Conservation (phyloP, 768 basidiomycete species). For the Albatrellus ellisii region DNA sequence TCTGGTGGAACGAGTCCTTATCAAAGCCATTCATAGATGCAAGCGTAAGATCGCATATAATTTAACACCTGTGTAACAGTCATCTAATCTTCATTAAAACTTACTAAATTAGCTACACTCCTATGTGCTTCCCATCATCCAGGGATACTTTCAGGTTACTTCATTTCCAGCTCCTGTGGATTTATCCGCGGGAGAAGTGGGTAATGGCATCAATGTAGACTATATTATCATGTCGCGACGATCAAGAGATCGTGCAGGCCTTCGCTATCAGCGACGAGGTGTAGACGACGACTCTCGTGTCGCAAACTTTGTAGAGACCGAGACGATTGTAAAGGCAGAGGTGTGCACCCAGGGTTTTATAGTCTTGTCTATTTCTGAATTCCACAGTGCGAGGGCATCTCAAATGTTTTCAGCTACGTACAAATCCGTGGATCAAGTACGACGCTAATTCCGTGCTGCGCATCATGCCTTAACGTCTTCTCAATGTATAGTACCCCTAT, state of each 20-base stretch:
- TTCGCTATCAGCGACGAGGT: constrained; percentile 90
- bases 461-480: neutral
- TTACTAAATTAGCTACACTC: constrained; percentile 47
- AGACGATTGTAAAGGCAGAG: constrained; percentile 75
- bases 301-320: constrained; percentile 94
- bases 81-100: neutral
- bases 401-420: constrained; percentile 78
- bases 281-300: constrained; percentile 89
- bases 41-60: constrained; percentile 51
- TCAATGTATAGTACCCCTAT: constrained; percentile 59
- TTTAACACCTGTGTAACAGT: no score
- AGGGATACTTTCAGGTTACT: constrained; percentile 79
- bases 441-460: constrained; percentile 17
- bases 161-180: constrained; percentile 38
- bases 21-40: constrained; percentile 76
- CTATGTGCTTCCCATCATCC: constrained; percentile 85
- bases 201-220: constrained; percentile 51
- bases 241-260: constrained; percentile 79
- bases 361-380: neutral
- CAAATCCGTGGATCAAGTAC: constrained; percentile 87
- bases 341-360: constrained; percentile 27
- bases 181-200: constrained; percentile 23
- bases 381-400: constrained; percentile 52
- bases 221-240: constrained; percentile 79
- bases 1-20: constrained; percentile 96